phyloP scores from a whole-genome alignment of 495 filamentous ascomycete genomes.

The Daldinia concentrica region DNA sequence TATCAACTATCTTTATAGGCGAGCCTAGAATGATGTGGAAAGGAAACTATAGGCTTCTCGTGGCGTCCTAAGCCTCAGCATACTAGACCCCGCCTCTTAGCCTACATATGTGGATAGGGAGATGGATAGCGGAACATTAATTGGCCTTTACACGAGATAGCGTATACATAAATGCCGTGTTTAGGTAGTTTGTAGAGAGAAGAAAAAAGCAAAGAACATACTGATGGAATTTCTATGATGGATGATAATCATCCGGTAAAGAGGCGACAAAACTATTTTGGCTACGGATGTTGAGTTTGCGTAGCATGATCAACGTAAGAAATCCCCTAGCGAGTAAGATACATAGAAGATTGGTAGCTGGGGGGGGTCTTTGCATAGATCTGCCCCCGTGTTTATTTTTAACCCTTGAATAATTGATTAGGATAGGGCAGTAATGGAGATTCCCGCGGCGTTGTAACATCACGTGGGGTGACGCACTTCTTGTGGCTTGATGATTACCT shows the following conservation, averaged over 20 bases:
- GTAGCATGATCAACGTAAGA: constrained; percentile 39
- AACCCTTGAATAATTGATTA: constrained; percentile 28
- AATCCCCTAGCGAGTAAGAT: constrained; percentile 37
- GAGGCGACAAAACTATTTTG: constrained; percentile 18
- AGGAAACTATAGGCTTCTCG: constrained; percentile 16
- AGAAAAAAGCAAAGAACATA: constrained; percentile 8
- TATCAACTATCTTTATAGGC: neutral
- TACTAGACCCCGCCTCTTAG: constrained; percentile 5
- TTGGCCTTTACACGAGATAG: neutral
- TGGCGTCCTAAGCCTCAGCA: constrained; percentile 18
- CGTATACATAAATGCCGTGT: neutral
- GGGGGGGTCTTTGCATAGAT: constrained; percentile 35
- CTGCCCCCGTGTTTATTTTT: constrained; percentile 43
- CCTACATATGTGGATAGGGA: neutral
- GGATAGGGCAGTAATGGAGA: constrained; percentile 28
- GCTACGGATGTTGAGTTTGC: constrained; percentile 15
- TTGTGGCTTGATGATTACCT: constrained; percentile 34
- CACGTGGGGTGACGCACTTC: constrained; percentile 40
- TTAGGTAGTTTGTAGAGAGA: neutral
- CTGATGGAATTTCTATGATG: neutral
- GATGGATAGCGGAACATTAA: neutral
- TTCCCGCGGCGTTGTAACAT: constrained; percentile 34
- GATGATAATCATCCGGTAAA: neutral
- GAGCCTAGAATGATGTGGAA: constrained; percentile 27
- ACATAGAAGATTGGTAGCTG: constrained; percentile 38